Conservation (phyloP, 2,329 filamentous ascomycete species). For the Diaporthe destruens region DNA sequence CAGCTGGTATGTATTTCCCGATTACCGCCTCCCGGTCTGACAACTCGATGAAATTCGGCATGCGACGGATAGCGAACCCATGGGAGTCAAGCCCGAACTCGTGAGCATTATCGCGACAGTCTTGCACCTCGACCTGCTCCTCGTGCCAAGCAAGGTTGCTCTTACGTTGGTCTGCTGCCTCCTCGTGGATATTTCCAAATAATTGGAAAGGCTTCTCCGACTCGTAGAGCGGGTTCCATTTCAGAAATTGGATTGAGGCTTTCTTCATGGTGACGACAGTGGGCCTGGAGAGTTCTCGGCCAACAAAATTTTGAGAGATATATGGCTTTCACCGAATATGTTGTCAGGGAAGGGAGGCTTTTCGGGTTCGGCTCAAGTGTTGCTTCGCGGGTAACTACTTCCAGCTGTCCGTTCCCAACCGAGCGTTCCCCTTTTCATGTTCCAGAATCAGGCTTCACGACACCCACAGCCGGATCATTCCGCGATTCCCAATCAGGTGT, state of each 20-base stretch:
- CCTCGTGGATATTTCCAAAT: background rate
- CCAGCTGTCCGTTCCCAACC: background rate
- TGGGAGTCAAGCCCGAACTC: background rate
- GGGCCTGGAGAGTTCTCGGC: no score
- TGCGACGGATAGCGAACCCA: background rate
- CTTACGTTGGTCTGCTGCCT: background rate
- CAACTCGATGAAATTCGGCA: background rate
- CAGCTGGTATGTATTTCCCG: background rate
- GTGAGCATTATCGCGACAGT: background rate
- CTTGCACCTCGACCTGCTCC: background rate
- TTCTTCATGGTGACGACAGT: background rate
- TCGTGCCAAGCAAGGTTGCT: constrained; percentile 15
- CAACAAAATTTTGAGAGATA: no score
- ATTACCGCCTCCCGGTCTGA: background rate
- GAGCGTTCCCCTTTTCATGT: background rate
- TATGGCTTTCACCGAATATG: background rate
- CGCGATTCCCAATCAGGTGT: background rate
- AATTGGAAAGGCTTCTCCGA: constrained; percentile 10
- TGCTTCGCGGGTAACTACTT: no score
- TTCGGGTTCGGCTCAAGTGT: background rate
- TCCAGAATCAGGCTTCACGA: background rate
- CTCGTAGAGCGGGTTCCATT: constrained; percentile 7
- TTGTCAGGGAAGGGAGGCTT: no score
- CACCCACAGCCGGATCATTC: no score
- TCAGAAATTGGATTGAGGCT: constrained; percentile 5